Conservation (phyloP, 1,139 yeast species). For the Barnettozyma hawaiiensis region DNA sequence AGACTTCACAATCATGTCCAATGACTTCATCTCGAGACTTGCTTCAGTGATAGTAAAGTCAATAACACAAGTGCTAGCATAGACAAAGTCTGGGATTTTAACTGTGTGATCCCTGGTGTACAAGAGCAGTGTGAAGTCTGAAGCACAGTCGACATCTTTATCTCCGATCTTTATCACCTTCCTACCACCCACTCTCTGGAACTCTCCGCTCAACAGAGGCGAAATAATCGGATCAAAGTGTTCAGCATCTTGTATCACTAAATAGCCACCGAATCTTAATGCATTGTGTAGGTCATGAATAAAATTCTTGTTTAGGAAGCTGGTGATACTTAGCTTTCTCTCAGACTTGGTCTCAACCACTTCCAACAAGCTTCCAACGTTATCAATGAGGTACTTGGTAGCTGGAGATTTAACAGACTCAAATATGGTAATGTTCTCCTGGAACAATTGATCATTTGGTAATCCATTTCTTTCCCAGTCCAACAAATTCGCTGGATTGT, state of each 20-base stretch:
- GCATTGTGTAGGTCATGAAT: constrained; percentile 72
- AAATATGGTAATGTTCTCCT: constrained; percentile 60
- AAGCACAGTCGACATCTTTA: constrained; percentile 60
- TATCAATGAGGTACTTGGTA: constrained; percentile 69
- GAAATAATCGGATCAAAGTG: constrained; percentile 68
- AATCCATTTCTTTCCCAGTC: constrained; percentile 52
- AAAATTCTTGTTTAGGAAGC: constrained; percentile 70
- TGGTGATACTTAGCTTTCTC: constrained; percentile 48
- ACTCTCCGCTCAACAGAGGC: constrained; percentile 56
- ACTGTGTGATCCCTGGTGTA: constrained; percentile 55
- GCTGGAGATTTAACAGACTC: constrained; percentile 29
- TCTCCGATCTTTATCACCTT: constrained; percentile 55
- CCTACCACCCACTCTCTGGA: constrained; percentile 66
- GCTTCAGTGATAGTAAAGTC: constrained; percentile 70
- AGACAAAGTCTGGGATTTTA: constrained; percentile 46
- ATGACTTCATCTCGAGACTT: constrained; percentile 57
- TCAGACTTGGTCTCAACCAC: constrained; percentile 33
- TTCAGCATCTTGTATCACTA: constrained; percentile 76
- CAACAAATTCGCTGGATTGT: constrained; percentile 37
- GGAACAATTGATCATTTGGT: constrained; percentile 50
- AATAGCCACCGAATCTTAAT: constrained; percentile 72
- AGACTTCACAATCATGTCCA: constrained; percentile 49
- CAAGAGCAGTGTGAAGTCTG: constrained; percentile 55
- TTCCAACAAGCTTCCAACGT: constrained; percentile 46
- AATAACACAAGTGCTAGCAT: constrained; percentile 55